Conservation (phyloP, 164 flowering plant species). For the Brasenia schreberi region DNA sequence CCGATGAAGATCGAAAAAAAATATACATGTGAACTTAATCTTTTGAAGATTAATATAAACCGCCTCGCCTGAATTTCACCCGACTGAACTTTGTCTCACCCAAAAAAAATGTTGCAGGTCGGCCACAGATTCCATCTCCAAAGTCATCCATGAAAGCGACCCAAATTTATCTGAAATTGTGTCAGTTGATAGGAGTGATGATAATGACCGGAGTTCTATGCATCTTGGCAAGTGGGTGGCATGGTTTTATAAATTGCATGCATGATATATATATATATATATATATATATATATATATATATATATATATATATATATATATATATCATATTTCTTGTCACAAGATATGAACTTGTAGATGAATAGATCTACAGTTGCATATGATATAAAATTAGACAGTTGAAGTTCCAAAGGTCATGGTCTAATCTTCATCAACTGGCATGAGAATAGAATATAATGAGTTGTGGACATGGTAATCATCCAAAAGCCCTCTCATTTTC, state of each 20-base stretch:
- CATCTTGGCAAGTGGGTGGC: neutral
- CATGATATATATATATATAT: no score
- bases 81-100: no score
- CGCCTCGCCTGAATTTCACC: no score
- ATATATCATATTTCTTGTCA: neutral
- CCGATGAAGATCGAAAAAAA: no score
- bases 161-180: neutral
- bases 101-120: neutral
- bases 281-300: no score
- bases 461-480: neutral
- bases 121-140: neutral
- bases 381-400: neutral
- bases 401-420: neutral
- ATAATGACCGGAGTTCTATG: neutral
- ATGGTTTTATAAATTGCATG: neutral
- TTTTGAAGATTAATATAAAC: no score
- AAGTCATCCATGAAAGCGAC: neutral
- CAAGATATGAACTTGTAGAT: neutral
- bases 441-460: neutral
- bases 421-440: neutral
- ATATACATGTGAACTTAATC: no score
- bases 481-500: neutral
- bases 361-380: neutral
- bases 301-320: no score
- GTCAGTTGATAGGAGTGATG: neutral